Base-by-base conservation (phyloP, 306 rosid species). In the Cotoneaster glaucophyllus region DNA sequence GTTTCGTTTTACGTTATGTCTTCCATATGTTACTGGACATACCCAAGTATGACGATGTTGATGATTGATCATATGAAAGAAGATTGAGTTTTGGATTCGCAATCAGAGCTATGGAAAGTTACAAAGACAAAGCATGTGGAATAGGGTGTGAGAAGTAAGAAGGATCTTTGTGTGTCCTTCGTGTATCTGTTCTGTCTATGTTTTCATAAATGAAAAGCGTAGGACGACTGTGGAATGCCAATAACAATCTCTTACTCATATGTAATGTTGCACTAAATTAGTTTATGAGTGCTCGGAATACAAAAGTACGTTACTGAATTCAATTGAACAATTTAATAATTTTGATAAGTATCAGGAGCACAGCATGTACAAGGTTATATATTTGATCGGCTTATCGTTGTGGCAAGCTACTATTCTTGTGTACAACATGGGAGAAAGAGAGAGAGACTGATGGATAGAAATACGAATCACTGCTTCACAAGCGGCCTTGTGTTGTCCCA, bases 401-500 rank as follows among this genome's bases (percentile, higher is more conserved):
- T 15, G 13, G 28, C 14, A 3, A 28, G 28, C 22, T 34, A 12
- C 14, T 65, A 17, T 11, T 6, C 41, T 19, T 25, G 26, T 29
- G 24, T 70, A 45, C 45, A 21, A 53, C 50, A 75, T 11, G 26
- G 59, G 31, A n/a, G 64, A 72, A 72, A 53, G 31, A 34, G 39
- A 26, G 57, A 26, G 57, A 72, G 8, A 24, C 3, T 4, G 62
- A 3, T 6, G 37, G 37, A 26, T 61, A 15, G 32, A 26, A 14
- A 57, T 14, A 43, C 58, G 39, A 65, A 66, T 82, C 78, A 84
- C 70, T 71, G 41, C 65, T 66, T 84, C 62, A 24, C 69, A 50
- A 90, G 74, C 5, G 93, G 91, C 17, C 84, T 75, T 32, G 99
- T 95, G 84, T 92, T 95, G 89, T 84, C 74, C 98, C 93, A 86